A percentile compares a stretch with the other conserved stretches of the same genome.
Evolutionary conservation across 2,329 filamentous ascomycete genomes (phyloP).

Genomic region (Arthrobotrys sinensis): DNA sequence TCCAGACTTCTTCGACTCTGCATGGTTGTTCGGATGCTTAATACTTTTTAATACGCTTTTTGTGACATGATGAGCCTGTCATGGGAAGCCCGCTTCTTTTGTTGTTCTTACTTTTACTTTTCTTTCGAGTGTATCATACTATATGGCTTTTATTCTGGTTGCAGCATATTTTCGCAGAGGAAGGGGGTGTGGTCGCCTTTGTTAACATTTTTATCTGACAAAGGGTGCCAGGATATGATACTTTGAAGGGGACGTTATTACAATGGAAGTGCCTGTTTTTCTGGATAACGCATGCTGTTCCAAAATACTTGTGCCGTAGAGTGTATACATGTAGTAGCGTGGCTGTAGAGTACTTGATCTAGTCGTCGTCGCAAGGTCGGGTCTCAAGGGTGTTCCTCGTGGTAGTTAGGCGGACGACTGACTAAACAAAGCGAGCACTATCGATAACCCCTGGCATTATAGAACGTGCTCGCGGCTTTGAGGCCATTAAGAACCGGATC

Average conservation of each 20-base stretch:
- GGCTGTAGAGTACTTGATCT: no score
- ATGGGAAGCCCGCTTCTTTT: conserved; percentile 7
- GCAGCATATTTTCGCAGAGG: conserved; percentile 4
- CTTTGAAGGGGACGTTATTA: neutral
- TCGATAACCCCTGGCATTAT: conserved; percentile 8
- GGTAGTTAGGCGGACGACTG: neutral
- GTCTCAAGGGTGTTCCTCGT: conserved; percentile 43
- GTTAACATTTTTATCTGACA: conserved; percentile 11
- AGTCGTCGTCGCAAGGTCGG: neutral
- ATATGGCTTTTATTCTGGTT: neutral
- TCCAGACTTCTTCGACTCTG: neutral
- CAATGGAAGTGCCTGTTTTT: conserved; percentile 11
- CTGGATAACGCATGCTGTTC: neutral
- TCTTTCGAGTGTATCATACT: conserved; percentile 22
- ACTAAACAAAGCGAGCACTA: conserved; percentile 7
- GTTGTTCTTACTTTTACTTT: conserved; percentile 7
- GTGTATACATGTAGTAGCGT: neutral
- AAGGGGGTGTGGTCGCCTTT: neutral
- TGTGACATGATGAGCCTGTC: conserved; percentile 18
- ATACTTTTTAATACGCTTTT: conserved; percentile 32
- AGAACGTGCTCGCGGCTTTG: neutral
- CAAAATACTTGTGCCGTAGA: conserved; percentile 1
- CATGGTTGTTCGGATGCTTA: neutral
- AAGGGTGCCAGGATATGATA: neutral
- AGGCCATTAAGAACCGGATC: neutral